phyloP scores from a whole-genome alignment of 2,329 filamentous ascomycete species.

The Trichophyton verrucosum region DNA sequence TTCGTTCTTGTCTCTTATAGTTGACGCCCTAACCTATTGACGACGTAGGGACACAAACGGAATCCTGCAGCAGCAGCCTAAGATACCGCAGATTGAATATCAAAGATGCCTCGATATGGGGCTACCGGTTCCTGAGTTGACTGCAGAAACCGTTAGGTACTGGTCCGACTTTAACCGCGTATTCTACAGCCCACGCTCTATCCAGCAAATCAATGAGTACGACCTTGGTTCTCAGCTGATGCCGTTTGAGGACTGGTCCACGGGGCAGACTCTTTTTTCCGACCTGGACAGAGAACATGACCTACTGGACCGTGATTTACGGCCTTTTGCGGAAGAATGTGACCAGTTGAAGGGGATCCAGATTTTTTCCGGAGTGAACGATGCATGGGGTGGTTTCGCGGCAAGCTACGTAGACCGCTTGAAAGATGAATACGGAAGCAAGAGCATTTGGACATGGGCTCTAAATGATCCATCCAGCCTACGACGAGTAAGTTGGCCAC shows the following conservation, averaged over 20 bases:
- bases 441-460: slow-evolving; percentile 76
- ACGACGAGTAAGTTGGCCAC: slow-evolving; percentile 9
- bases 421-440: slow-evolving; percentile 83
- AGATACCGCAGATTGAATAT: slow-evolving; percentile 61
- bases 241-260: slow-evolving; percentile 67
- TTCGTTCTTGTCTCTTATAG: neutral
- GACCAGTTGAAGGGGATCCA: slow-evolving; percentile 87
- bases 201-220: slow-evolving; percentile 78
- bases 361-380: slow-evolving; percentile 57
- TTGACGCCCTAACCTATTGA: neutral
- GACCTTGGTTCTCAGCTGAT: slow-evolving; percentile 67
- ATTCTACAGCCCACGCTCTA: slow-evolving; percentile 81
- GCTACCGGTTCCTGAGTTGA: slow-evolving; percentile 49
- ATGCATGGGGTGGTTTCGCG: slow-evolving; percentile 71
- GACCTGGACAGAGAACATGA: slow-evolving; percentile 69
- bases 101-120: slow-evolving; percentile 68
- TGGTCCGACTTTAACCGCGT: slow-evolving; percentile 93
- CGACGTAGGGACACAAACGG: slow-evolving; percentile 49
- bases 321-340: slow-evolving; percentile 82
- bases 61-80: slow-evolving; percentile 54
- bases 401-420: slow-evolving; percentile 62
- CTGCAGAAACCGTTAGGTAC: slow-evolving; percentile 64
- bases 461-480: slow-evolving; percentile 39
- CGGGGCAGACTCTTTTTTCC: slow-evolving; percentile 63
- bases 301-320: slow-evolving; percentile 76